These are phyloP conservation scores for Coemansia sp. DNA, from an alignment of 192 early-diverging fungal genomes.

Conservation along the genomic window DNA sequence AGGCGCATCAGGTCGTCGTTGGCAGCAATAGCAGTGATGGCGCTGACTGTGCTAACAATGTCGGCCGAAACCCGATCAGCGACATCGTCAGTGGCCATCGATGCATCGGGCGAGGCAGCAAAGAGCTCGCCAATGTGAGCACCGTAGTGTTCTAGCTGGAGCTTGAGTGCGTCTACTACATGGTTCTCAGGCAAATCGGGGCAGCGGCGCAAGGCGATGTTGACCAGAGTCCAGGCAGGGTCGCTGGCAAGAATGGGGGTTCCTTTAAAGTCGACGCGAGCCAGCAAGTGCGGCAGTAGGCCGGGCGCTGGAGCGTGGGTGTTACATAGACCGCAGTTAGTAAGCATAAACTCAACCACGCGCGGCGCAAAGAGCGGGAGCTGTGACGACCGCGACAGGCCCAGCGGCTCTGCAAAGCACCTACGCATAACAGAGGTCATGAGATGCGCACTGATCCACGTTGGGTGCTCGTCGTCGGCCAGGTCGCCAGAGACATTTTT, in stretches of 20 bases:
- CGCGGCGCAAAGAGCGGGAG: constrained; percentile 54
- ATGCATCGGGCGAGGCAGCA: background rate
- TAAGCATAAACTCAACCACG: constrained; percentile 55
- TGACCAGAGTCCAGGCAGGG: constrained; percentile 42
- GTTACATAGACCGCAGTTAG: constrained; percentile 52
- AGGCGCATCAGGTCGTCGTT: constrained; percentile 41
- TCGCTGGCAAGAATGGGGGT: constrained; percentile 22
- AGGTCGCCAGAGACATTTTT: constrained; percentile 9
- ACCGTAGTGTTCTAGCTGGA: constrained; percentile 44
- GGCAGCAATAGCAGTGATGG: constrained; percentile 28
- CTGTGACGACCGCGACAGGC: constrained; percentile 49
- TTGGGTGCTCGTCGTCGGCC: constrained; percentile 17
- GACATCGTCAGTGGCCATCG: background rate
- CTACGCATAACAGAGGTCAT: constrained; percentile 59
- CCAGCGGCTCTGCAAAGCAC: constrained; percentile 57
- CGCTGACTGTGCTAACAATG: constrained; percentile 33
- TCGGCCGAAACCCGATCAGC: constrained; percentile 15
- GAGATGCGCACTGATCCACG: constrained; percentile 54
- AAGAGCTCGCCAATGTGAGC: constrained; percentile 35
- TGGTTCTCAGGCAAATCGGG: constrained; percentile 54
- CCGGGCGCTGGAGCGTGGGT: constrained; percentile 53
- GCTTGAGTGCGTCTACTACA: constrained; percentile 35
- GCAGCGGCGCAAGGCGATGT: constrained; percentile 40
- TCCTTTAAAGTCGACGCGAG: constrained; percentile 39
- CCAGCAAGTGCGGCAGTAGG: constrained; percentile 47